Percentiles rank a stretch among this genome's conserved stretches.
Evolutionary conservation across 164 flowering plant genomes (phyloP).

Genomic region (Akebia trifoliata): DNA sequence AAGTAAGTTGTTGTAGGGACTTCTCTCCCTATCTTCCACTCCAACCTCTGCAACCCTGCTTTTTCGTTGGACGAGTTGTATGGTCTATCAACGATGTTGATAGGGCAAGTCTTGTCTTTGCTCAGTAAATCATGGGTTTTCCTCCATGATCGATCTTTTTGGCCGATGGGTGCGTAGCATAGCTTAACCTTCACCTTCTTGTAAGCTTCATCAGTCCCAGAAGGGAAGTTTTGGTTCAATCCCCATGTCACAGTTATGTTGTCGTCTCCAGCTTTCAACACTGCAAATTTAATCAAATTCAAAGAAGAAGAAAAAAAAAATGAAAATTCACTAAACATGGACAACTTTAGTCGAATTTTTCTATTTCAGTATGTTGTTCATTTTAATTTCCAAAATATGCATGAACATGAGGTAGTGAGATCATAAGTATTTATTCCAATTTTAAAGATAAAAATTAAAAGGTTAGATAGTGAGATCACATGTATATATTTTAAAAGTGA

Average conservation of each 20-base stretch:
- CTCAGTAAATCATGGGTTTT: slow-evolving; percentile 37
- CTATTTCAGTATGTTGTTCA: neutral
- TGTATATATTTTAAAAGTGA: too few species aligned
- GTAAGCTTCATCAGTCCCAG: slow-evolving; percentile 37
- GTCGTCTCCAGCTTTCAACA: slow-evolving; percentile 39
- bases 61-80: slow-evolving; percentile 23
- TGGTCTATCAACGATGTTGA: slow-evolving; percentile 26
- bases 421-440: too few species aligned
- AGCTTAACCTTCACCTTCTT: slow-evolving; percentile 47
- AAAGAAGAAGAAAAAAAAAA: neutral
- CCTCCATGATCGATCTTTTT: slow-evolving; percentile 58
- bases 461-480: too few species aligned
- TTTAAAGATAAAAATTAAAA: too few species aligned
- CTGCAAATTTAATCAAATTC: slow-evolving; percentile 29
- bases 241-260: slow-evolving; percentile 50
- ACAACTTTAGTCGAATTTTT: too few species aligned
- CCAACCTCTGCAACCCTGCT: too few species aligned
- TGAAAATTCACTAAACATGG: too few species aligned
- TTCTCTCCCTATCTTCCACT: slow-evolving; percentile 11
- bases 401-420: too few species aligned
- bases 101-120: slow-evolving; percentile 65
- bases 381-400: too few species aligned
- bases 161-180: slow-evolving; percentile 65
- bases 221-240: slow-evolving; percentile 25
- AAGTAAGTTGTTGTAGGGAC: slow-evolving; percentile 30